Percentiles rank a stretch among this genome's conserved stretches.
Conservation (phyloP, 305 asterid species). For the Fraxinus ornus region DNA sequence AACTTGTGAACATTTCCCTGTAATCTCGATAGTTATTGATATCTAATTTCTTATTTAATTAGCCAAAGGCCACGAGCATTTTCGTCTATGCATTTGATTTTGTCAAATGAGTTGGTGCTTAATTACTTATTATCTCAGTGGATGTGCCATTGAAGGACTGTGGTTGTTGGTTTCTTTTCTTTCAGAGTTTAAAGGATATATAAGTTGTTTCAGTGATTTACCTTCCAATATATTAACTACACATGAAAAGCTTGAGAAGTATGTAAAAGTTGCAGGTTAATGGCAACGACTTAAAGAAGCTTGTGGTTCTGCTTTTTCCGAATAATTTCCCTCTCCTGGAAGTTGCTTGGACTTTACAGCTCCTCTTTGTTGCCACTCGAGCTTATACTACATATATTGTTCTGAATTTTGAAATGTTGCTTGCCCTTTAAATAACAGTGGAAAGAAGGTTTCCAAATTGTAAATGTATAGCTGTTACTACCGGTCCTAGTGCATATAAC, state of each 20-base stretch:
- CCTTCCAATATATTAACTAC: background rate
- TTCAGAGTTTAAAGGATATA: background rate
- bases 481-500: no score
- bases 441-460: no score
- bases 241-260: background rate
- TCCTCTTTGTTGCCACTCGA: background rate
- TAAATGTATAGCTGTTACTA: no score
- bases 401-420: background rate
- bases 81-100: background rate
- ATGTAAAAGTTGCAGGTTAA: background rate
- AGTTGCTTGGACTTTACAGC: background rate
- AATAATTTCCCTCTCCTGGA: background rate
- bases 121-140: background rate
- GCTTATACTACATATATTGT: background rate
- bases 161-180: background rate
- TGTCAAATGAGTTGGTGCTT: background rate
- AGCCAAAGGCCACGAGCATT: background rate
- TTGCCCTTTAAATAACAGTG: background rate
- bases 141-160: background rate
- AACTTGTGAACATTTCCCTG: background rate
- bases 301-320: background rate
- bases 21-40: background rate
- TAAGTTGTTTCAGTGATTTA: background rate
- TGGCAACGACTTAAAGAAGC: background rate
- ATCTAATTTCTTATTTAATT: background rate